A percentile compares a stretch with the other conserved stretches of the same genome.
phyloP scores from a whole-genome alignment of 768 basidiomycete species.

The Mycena metata region DNA sequence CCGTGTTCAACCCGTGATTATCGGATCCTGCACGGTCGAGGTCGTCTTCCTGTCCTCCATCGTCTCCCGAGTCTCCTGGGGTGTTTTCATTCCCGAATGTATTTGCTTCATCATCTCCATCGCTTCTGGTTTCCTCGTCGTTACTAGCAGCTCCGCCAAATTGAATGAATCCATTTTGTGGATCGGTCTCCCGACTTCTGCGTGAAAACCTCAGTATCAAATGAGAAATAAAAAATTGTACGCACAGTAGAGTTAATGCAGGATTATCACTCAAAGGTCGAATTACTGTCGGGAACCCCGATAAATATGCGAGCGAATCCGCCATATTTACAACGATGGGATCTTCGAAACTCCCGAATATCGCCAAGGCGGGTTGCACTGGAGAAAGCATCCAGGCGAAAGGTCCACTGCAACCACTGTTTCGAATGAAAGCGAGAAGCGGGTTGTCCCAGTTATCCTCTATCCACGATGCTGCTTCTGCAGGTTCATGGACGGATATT shows the following conservation, averaged over 20 bases:
- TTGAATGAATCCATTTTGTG: neutral
- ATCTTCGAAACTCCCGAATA: conserved; percentile 3
- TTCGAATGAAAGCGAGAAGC: neutral
- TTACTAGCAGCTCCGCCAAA: neutral
- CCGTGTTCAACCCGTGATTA: neutral
- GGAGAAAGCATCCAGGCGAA: conserved; percentile 14
- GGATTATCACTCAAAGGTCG: neutral
- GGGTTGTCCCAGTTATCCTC: conserved; percentile 9
- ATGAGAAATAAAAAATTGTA: neutral
- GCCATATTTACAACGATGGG: neutral
- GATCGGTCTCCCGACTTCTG: neutral
- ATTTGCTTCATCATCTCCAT: neutral
- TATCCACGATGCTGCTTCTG: neutral
- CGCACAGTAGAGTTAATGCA: neutral
- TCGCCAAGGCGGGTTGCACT: neutral
- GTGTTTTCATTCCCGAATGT: neutral
- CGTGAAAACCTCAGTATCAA: neutral
- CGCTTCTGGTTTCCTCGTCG: neutral
- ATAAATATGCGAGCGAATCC: neutral
- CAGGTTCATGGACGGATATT: conserved; percentile 2
- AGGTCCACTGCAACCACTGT: conserved; percentile 3
- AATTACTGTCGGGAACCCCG: conserved; percentile 11
- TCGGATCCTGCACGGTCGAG: neutral
- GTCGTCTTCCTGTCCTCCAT: neutral
- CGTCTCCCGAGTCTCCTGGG: neutral